Percentiles rank a stretch among this genome's conserved stretches.
phyloP scores from a whole-genome alignment of 345 rosid species.

The Eucalyptus virginea region DNA sequence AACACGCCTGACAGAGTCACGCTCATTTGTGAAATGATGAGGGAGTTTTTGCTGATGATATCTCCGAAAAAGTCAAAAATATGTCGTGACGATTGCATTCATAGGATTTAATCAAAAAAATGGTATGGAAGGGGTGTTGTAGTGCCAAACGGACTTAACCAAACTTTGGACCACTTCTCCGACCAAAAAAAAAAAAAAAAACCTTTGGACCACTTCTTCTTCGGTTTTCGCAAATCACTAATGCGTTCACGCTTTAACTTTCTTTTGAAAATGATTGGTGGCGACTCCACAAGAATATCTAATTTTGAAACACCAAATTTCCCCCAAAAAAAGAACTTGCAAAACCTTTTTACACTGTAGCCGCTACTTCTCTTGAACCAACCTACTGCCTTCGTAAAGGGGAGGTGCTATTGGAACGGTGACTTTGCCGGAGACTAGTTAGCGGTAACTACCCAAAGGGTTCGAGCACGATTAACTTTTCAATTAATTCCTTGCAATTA shows the following conservation, averaged over 20 bases:
- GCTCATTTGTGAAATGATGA: not conserved
- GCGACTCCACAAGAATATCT: not conserved
- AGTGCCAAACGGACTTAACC: not conserved
- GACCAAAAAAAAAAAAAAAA: no score
- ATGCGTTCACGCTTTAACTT: not conserved
- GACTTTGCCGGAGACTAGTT: not conserved
- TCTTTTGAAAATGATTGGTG: not conserved
- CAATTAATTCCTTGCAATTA: not conserved
- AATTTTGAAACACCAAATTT: not conserved
- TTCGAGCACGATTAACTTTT: not conserved
- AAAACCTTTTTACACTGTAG: not conserved
- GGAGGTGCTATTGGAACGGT: not conserved
- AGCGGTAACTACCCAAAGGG: not conserved
- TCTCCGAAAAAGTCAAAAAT: not conserved
- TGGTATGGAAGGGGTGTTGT: not conserved
- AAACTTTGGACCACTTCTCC: not conserved
- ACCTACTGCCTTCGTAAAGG: not conserved
- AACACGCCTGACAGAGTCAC: not conserved
- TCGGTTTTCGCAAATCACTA: not conserved
- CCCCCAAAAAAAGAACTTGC: not conserved
- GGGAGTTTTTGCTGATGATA: not conserved
- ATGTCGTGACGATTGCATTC: not conserved
- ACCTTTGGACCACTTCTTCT: not conserved
- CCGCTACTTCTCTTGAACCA: not conserved
- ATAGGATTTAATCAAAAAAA: not conserved